Evolutionary conservation across 257 asterid species (phyloP).

Genomic region (Solanum gracilifrons): DNA sequence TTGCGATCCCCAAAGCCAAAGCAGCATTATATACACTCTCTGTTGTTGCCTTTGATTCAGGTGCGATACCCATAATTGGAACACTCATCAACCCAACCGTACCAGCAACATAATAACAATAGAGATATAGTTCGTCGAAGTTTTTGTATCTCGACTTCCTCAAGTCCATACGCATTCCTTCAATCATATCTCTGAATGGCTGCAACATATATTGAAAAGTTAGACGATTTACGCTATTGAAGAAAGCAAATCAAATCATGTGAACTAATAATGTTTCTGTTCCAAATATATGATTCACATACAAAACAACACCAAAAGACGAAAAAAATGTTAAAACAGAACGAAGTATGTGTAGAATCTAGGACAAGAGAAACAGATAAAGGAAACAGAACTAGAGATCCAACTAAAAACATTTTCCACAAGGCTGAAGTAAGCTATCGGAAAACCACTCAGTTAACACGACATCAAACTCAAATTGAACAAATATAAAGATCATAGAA

Average conservation of each 20-base stretch:
- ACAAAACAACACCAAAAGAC: not conserved
- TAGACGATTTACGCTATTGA: not conserved
- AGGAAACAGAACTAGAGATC: not conserved
- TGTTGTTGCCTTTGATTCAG: conserved; percentile 72
- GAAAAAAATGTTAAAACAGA: not conserved
- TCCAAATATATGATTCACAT: not conserved
- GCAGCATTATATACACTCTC: conserved; percentile 90
- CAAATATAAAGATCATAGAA: not conserved
- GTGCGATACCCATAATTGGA: conserved; percentile 95
- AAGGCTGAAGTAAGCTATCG: not conserved
- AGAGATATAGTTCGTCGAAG: conserved; percentile 85
- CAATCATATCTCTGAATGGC: conserved; percentile 98
- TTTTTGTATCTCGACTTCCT: conserved; percentile 74
- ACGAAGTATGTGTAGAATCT: not conserved
- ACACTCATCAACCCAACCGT: conserved; percentile 99
- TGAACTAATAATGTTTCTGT: not conserved
- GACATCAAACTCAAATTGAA: not conserved
- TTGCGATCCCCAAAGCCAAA: conserved; percentile 77
- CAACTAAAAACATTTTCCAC: not conserved
- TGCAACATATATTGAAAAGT: conserved; percentile 12
- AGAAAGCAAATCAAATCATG: not conserved
- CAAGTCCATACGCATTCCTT: conserved; percentile 95
- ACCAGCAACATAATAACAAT: conserved; percentile 96
- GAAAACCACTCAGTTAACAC: not conserved
- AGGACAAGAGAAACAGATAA: not conserved